Percentiles rank a stretch among this genome's conserved stretches.
These are phyloP conservation scores for Coleophoma crateriformis DNA, from an alignment of 2,329 filamentous ascomycete species.

Conservation along the genomic window DNA sequence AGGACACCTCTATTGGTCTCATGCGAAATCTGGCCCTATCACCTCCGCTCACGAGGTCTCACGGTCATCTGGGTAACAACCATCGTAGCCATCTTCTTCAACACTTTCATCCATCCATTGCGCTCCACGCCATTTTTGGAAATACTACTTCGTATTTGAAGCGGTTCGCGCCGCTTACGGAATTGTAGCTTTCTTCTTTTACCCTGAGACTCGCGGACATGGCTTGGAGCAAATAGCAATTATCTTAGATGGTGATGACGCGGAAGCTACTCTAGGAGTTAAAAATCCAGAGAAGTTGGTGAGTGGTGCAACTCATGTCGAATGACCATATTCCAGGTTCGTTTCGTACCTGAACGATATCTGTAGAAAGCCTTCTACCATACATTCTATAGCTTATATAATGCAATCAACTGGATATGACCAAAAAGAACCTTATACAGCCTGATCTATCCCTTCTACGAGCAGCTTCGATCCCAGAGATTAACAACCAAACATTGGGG, in stretches of 20 bases:
- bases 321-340: too few relatives aligned
- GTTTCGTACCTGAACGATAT: too few relatives aligned
- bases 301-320: too few relatives aligned
- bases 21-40: neutral
- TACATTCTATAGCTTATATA: too few relatives aligned
- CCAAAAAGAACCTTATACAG: too few relatives aligned
- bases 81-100: slow-evolving; percentile 28
- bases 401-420: too few relatives aligned
- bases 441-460: too few relatives aligned
- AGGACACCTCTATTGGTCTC: neutral
- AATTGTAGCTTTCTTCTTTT: neutral
- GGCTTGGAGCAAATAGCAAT: neutral
- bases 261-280: neutral
- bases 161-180: neutral
- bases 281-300: too few relatives aligned
- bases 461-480: too few relatives aligned
- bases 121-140: slow-evolving; percentile 31
- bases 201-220: neutral
- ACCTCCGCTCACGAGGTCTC: slow-evolving; percentile 12
- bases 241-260: neutral
- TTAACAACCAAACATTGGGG: too few relatives aligned
- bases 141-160: slow-evolving; percentile 10
- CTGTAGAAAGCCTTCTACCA: too few relatives aligned
- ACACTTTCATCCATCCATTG: slow-evolving; percentile 41
- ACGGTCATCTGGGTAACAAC: slow-evolving; percentile 21